Conservation (phyloP, 257 asterid species). For the Solanum appendiculatum region DNA sequence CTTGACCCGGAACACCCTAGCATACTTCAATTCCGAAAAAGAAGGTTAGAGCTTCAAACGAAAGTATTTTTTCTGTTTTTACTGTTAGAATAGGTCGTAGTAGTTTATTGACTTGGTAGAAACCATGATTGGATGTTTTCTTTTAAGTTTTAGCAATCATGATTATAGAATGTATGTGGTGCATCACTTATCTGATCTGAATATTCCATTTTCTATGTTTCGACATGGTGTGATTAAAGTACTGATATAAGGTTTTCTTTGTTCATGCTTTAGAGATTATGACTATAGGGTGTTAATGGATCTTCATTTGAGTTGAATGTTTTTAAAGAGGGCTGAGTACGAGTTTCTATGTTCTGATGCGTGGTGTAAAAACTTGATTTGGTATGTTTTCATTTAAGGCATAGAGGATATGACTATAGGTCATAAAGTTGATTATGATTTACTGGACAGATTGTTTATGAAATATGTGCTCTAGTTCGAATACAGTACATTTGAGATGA, state of each 20-base stretch:
- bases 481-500: background rate
- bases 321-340: background rate
- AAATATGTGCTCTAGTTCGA: background rate
- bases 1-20: background rate
- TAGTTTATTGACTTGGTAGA: background rate
- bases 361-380: background rate
- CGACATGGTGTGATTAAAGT: background rate
- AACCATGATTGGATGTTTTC: background rate
- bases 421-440: background rate
- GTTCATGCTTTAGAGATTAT: background rate
- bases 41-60: background rate
- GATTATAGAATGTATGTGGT: background rate
- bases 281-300: background rate
- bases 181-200: background rate
- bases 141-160: background rate
- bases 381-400: background rate
- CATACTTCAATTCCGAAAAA: background rate
- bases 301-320: background rate
- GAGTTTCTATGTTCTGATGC: background rate
- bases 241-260: background rate
- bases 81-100: background rate
- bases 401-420: background rate
- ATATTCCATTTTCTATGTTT: background rate
- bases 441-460: background rate
- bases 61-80: background rate